A percentile compares a stretch with the other conserved stretches of the same genome.
phyloP scores from a whole-genome alignment of 257 asterid species.

The Nicotiana attenuata region DNA sequence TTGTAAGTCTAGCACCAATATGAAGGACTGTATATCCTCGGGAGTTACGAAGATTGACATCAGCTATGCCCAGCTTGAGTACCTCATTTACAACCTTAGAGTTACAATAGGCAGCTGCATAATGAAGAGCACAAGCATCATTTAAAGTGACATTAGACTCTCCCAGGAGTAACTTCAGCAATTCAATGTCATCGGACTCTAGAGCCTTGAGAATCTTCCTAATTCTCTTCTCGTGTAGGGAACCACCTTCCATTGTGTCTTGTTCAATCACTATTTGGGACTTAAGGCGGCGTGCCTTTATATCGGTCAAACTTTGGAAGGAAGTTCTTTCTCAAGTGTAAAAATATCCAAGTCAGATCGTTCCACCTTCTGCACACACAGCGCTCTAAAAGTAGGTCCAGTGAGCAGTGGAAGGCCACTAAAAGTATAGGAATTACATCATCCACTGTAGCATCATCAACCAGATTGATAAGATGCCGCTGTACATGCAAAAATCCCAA shows the following conservation, averaged over 20 bases:
- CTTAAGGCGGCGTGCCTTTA: slow-evolving; percentile 38
- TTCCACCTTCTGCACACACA: slow-evolving; percentile 51
- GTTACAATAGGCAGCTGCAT: slow-evolving; percentile 79
- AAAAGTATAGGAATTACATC: slow-evolving; percentile 66
- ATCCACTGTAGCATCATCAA: slow-evolving; percentile 65
- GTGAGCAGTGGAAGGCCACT: slow-evolving; percentile 56
- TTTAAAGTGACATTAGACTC: slow-evolving; percentile 72
- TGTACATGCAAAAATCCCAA: slow-evolving; percentile 16
- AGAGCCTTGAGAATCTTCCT: slow-evolving; percentile 62
- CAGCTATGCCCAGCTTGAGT: slow-evolving; percentile 43
- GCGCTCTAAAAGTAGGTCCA: slow-evolving; percentile 40
- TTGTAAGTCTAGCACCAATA: slow-evolving; percentile 86
- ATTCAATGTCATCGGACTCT: slow-evolving; percentile 68
- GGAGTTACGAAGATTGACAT: slow-evolving; percentile 55
- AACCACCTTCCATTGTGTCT: slow-evolving; percentile 31
- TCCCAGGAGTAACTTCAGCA: slow-evolving; percentile 52
- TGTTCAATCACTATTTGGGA: slow-evolving; percentile 36
- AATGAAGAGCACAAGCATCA: slow-evolving; percentile 70
- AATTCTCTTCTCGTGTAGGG: slow-evolving; percentile 41
- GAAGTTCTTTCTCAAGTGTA: slow-evolving; percentile 73
- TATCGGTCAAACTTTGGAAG: slow-evolving; percentile 32
- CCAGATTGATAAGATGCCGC: slow-evolving; percentile 67
- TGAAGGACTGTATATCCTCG: slow-evolving; percentile 82
- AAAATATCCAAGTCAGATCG: slow-evolving; percentile 53
- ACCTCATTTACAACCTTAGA: slow-evolving; percentile 58